These are phyloP conservation scores for Fusarium floridanum DNA, from an alignment of 2,329 filamentous ascomycete genomes.

Conservation along the genomic window DNA sequence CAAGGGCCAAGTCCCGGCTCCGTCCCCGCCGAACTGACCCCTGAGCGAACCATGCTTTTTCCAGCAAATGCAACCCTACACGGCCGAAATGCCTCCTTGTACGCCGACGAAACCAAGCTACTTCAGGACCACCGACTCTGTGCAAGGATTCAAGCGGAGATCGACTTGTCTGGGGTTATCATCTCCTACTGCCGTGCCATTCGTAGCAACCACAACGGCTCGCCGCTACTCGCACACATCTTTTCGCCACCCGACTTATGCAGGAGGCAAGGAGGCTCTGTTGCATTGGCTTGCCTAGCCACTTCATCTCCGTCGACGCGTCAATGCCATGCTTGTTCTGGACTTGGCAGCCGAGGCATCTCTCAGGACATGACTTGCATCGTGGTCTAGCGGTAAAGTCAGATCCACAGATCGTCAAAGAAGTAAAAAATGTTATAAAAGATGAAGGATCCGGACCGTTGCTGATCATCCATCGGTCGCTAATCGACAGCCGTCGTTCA, in stretches of 20 bases:
- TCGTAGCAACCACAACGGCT: background rate
- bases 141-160: background rate
- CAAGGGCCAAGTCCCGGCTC: background rate
- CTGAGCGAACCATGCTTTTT: background rate
- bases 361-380: background rate
- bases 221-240: background rate
- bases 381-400: background rate
- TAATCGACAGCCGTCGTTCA: background rate
- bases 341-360: background rate
- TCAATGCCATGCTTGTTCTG: background rate
- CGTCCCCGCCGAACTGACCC: background rate
- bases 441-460: background rate
- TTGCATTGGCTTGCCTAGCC: background rate
- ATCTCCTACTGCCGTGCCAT: constrained; percentile 11
- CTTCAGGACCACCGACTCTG: background rate
- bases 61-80: background rate
- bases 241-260: background rate
- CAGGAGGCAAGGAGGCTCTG: background rate
- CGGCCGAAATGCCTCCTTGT: background rate
- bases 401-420: background rate
- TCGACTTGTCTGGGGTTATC: background rate
- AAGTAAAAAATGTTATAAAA: constrained; percentile 1
- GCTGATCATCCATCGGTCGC: background rate
- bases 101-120: background rate
- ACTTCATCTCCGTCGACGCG: background rate